Evolutionary conservation across 2,329 filamentous ascomycete species (phyloP).

Genomic region (Periconia digitata): DNA sequence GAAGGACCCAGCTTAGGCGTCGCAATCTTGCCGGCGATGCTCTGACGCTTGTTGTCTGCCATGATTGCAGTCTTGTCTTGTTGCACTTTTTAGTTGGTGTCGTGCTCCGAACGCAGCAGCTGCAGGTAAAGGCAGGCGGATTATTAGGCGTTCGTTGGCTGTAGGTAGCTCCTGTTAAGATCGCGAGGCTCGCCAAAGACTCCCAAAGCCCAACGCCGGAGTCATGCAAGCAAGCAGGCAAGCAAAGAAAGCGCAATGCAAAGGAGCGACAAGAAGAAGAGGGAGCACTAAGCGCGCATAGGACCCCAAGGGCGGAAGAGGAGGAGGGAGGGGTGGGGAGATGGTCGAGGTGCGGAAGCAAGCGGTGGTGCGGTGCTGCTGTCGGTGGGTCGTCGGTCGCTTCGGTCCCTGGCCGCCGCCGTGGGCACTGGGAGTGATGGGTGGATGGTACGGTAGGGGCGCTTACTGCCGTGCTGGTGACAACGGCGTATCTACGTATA

Average conservation of each 20-base stretch:
- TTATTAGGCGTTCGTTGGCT: constrained; percentile 13
- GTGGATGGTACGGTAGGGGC: constrained; percentile 7
- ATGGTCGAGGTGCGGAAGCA: constrained; percentile 9
- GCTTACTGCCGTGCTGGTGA: constrained; percentile 9
- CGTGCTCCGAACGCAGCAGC: no score
- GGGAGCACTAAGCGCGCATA: constrained; percentile 19
- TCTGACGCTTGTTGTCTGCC: constrained; percentile 63
- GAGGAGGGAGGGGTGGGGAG: constrained; percentile 23
- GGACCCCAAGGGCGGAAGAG: background rate
- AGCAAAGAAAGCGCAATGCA: constrained; percentile 24
- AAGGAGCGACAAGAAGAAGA: constrained; percentile 46
- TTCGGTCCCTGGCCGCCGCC: constrained; percentile 7
- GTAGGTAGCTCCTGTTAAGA: constrained; percentile 11
- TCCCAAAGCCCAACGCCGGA: constrained; percentile 31
- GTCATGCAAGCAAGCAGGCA: constrained; percentile 36
- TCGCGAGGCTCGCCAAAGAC: constrained; percentile 27
- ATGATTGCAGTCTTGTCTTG: no score
- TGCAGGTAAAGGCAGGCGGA: background rate
- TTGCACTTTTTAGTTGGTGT: constrained; percentile 20
- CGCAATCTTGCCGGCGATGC: constrained; percentile 55
- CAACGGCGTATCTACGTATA: background rate
- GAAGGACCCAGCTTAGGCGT: constrained; percentile 51
- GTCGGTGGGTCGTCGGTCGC: constrained; percentile 11
- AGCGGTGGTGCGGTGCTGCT: constrained; percentile 11
- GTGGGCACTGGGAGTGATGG: no score